A percentile compares a stretch with the other conserved stretches of the same genome.
Evolutionary conservation across 306 rosid genomes (phyloP).

Genomic region (Prunus fruticosa): DNA sequence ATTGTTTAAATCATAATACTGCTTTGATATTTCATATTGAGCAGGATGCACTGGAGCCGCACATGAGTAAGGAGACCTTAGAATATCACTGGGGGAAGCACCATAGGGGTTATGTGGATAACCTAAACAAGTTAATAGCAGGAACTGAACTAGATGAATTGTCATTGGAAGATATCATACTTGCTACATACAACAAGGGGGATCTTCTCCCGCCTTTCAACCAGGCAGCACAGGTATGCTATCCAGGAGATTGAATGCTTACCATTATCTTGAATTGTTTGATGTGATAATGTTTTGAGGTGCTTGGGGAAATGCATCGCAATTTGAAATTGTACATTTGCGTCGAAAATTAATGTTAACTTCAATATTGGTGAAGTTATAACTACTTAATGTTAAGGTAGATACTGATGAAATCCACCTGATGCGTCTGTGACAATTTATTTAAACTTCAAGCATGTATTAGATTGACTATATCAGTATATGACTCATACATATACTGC

Average conservation of each 20-base stretch:
- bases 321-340: not conserved
- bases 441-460: not conserved
- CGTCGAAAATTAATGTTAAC: not conserved
- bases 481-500: too few relatives aligned
- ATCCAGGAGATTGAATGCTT: not conserved
- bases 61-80: constrained; percentile 73
- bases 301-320: not conserved
- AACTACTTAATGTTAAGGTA: not conserved
- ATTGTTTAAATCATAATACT: not conserved
- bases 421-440: not conserved
- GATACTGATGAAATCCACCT: not conserved
- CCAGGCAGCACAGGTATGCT: constrained; percentile 82
- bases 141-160: constrained; percentile 68
- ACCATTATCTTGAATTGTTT: constrained; percentile 1
- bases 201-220: constrained; percentile 79
- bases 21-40: constrained; percentile 12
- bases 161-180: constrained; percentile 56
- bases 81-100: constrained; percentile 97
- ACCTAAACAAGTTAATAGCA: constrained; percentile 74
- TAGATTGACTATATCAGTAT: too few relatives aligned
- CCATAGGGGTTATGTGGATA: constrained; percentile 77
- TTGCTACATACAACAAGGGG: constrained; percentile 66
- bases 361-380: not conserved
- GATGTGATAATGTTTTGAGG: not conserved
- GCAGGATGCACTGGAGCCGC: constrained; percentile 88